Evolutionary conservation across 2,329 filamentous ascomycete species (phyloP), one percentile per base, ranked within the genome.

Genomic region (Ophiostoma ulmi): DNA sequence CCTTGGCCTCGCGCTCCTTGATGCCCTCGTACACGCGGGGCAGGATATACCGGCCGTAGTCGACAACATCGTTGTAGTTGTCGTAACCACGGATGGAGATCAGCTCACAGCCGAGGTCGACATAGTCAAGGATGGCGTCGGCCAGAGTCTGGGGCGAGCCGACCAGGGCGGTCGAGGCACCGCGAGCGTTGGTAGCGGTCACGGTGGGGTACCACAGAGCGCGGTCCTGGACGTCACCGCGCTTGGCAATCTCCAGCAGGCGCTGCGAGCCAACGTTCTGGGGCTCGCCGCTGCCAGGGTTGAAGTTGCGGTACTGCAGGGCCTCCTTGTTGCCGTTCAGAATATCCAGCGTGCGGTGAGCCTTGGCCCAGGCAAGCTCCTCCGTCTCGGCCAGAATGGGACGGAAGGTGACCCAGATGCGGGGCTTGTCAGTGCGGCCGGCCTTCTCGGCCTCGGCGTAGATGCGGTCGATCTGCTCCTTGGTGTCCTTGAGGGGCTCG

Each of bases 361-460:
- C 87, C 78, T 88, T 88, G 3, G 80, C 81, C 87, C 87, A 89
- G 0, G 87, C 87, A 7, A 88, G 80, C 26, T 88, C 86, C 17
- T 88, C 86, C 0, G 86, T 88, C 78, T 88, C 86, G 0, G 86
- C 86, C 0, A 83, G 74, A 72, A 89, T 88, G 3, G 87, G 87
- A 2, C 87, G 81, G 82, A 88, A 88, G 0, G 87, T 88, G 1
- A 89, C 87, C 87, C 87, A 89, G 75, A 89, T 88, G 4, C 85
- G 79, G 7, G 87, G 87, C 0, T 83, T 78, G 73, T 88, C 86
- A 0, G 72, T 76, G 1, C 87, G 82, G 0, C 86, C 86, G 1
- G 86, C 86, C 73, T 84, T 84, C n/a, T 81, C 84, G 0, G 87
- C 84, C 74, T 85, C 86, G 3, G 82, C 84, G 73, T 87, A 87